A percentile compares a stretch with the other conserved stretches of the same genome.
phyloP scores from a whole-genome alignment of 495 filamentous ascomycete genomes.

The Talaromyces nanjingensis region DNA sequence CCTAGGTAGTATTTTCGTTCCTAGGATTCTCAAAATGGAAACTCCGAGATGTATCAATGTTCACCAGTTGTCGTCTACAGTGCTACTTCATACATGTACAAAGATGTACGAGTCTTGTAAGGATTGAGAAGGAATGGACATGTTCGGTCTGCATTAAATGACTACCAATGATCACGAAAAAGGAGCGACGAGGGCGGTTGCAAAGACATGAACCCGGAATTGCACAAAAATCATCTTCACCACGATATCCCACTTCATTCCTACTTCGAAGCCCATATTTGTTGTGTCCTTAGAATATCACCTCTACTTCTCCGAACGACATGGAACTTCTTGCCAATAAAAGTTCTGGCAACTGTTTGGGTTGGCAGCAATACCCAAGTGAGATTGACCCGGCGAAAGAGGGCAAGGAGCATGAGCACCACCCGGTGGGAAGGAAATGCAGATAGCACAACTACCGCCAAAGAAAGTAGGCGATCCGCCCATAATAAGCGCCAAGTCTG shows the following conservation, averaged over 20 bases:
- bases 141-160: no score
- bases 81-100: no score
- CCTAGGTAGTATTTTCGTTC: no score
- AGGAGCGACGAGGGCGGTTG: not conserved
- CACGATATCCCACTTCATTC: not conserved
- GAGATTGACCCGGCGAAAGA: constrained; percentile 7
- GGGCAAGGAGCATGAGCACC: constrained; percentile 11
- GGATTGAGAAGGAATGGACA: no score
- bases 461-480: constrained; percentile 5
- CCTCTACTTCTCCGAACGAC: constrained; percentile 6
- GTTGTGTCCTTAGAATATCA: not conserved
- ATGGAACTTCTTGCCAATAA: constrained; percentile 9
- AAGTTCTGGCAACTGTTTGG: constrained; percentile 9
- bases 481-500: not conserved
- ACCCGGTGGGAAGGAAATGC: constrained; percentile 7
- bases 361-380: constrained; percentile 8
- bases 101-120: no score
- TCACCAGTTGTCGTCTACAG: no score
- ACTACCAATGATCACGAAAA: not conserved
- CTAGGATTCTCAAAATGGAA: no score
- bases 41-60: no score
- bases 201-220: not conserved
- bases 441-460: constrained; percentile 9
- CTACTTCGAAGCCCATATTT: no score
- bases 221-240: not conserved